Base-by-base conservation (phyloP, 306 rosid genomes). In the Citrullus colocynthis region DNA sequence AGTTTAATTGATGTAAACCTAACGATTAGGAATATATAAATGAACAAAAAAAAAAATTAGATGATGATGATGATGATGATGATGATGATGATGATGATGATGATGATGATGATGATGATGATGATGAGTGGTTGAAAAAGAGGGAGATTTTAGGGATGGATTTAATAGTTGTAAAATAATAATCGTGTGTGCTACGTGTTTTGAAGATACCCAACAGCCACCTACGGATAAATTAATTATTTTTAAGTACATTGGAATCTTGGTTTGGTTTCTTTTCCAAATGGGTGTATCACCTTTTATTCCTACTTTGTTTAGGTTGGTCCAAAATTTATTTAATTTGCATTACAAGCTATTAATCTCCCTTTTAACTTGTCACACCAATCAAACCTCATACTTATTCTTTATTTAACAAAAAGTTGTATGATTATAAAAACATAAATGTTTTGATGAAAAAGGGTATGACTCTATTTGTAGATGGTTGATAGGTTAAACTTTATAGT, bases 171-270 rank as follows among this genome's bases (percentile, higher is more conserved):
- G 36, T 42, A 48, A 48, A 72, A 24, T 72, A 72, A 70, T 48
- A 72, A 70, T 48, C 42, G 58, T 71, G 39, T 49, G 32, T 3
- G 59, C 76, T 71, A 71, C 76, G 58, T 72, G 76, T 72, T 72
- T 72, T 72, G 59, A 15, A 72, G 76, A 48, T 72, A 72, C 76
- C 76, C 76, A 48, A 72, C 76, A 72, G 42, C 76, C 60, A 28
- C 24, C 76, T 72, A 28, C 8, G 60, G 24, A 72, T 72, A 12
- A 72, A 72, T 48, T 48, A 48, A 6, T 72, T 48, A 49, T 57
- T 63, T 34, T 72, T 28, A 15, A 49, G 21, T 30, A 72, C 42
- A 72, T 72, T 72, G 59, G 76, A 72, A 67, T 67, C 32, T 67
- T 42, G 74, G 49, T 12, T n/a, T 3, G 13, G 13, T 2, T 56